Evolutionary conservation across 192 early-diverging fungal species (phyloP).

Genomic region (Podila verticillata): DNA sequence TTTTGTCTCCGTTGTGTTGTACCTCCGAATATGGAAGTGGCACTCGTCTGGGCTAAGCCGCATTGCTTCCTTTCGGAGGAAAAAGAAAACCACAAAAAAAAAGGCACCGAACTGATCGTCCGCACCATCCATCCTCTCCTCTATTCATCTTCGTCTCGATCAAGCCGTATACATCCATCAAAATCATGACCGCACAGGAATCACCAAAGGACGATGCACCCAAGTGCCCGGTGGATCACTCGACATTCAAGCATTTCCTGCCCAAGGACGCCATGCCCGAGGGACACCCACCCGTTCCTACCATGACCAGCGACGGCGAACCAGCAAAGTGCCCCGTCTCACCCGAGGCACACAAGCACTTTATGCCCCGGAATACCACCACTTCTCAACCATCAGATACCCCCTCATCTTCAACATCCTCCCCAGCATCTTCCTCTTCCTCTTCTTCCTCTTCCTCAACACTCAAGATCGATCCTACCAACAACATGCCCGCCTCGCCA

Average conservation of each 20-base stretch:
- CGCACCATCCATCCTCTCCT: no score
- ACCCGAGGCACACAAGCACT: slow-evolving; percentile 62
- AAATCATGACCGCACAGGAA: slow-evolving; percentile 28
- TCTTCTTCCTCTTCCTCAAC: neutral
- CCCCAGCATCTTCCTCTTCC: slow-evolving; percentile 3
- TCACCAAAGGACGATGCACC: slow-evolving; percentile 24
- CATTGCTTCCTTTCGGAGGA: neutral
- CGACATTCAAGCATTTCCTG: slow-evolving; percentile 59
- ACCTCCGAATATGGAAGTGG: no score
- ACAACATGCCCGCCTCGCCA: slow-evolving; percentile 70
- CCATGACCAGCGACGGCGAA: slow-evolving; percentile 19
- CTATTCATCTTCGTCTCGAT: neutral
- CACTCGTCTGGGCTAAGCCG: no score
- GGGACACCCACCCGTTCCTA: slow-evolving; percentile 42
- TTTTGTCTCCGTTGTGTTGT: no score
- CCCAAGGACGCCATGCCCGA: slow-evolving; percentile 44
- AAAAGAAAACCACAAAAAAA: neutral
- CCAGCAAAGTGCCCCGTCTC: slow-evolving; percentile 64
- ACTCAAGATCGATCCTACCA: slow-evolving; percentile 62
- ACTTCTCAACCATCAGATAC: slow-evolving; percentile 7
- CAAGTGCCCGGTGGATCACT: slow-evolving; percentile 68
- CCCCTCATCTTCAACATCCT: slow-evolving; percentile 2
- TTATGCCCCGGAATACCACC: slow-evolving; percentile 42
- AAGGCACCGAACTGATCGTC: neutral
- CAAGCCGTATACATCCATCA: neutral